phyloP scores from a whole-genome alignment of 2,329 filamentous ascomycete genomes.

The Colletotrichum camelliae region DNA sequence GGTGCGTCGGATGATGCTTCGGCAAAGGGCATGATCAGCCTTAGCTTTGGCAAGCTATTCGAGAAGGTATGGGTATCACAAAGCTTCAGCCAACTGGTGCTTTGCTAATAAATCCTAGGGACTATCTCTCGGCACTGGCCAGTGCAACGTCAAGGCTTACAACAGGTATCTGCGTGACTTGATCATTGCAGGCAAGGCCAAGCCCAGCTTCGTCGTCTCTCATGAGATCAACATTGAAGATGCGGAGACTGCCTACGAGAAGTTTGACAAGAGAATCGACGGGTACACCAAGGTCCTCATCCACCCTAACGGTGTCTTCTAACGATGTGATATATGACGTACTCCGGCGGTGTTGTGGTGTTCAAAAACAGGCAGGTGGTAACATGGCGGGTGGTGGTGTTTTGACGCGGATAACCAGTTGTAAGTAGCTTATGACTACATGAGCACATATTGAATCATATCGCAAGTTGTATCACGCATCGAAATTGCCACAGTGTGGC shows the following conservation, averaged over 20 bases:
- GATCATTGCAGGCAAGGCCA: conserved; percentile 68
- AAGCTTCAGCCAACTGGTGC: not conserved
- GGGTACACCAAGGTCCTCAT: conserved; percentile 73
- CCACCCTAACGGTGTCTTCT: conserved; percentile 62
- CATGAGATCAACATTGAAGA: conserved; percentile 69
- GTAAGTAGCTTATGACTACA: not conserved
- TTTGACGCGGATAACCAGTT: not conserved
- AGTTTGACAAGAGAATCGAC: conserved; percentile 70
- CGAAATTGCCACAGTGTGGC: not conserved
- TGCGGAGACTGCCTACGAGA: conserved; percentile 65
- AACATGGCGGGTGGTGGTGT: not conserved
- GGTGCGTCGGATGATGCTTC: conserved; percentile 66
- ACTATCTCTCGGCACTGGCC: conserved; percentile 63
- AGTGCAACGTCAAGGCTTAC: conserved; percentile 73
- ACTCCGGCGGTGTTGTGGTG: not conserved
- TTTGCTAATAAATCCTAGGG: conserved; percentile 43
- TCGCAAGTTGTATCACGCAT: not conserved
- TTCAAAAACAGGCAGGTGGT: not conserved
- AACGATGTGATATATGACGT: not conserved
- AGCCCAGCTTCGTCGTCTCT: conserved; percentile 70
- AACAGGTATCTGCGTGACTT: conserved; percentile 70
- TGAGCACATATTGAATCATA: not conserved
- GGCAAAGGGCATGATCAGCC: conserved; percentile 67
- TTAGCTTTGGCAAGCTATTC: conserved; percentile 72
- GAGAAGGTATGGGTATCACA: conserved; percentile 59